Conservation (phyloP, 768 basidiomycete species). For the Boletus vinaceobasis region DNA sequence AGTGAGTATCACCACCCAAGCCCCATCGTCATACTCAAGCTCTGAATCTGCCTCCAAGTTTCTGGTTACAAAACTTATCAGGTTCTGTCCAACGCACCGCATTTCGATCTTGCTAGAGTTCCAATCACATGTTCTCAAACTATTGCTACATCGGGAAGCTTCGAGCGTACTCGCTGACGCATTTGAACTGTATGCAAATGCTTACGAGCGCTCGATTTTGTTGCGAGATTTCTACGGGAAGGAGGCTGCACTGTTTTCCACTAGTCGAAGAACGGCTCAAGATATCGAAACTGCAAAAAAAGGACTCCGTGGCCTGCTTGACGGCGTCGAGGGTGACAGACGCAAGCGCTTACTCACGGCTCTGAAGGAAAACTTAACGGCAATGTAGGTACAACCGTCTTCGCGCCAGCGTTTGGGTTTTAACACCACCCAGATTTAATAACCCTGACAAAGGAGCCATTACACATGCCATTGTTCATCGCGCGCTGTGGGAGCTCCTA, state of each 20-base stretch:
- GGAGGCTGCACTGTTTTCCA: conserved; percentile 71
- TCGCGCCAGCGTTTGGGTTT: neutral
- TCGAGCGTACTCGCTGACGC: conserved; percentile 81
- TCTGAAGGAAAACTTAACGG: conserved; percentile 69
- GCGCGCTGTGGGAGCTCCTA: conserved; percentile 84
- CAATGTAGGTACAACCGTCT: conserved; percentile 53
- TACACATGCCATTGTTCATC: conserved; percentile 84
- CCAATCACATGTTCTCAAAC: conserved; percentile 66
- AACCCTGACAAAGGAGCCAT: conserved; percentile 89
- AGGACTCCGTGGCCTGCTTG: conserved; percentile 66
- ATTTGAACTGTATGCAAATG: conserved; percentile 83
- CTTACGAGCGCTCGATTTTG: conserved; percentile 77
- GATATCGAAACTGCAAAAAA: conserved; percentile 64
- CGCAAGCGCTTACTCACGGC: conserved; percentile 62
- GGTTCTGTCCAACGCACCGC: conserved; percentile 71
- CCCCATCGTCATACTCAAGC: neutral
- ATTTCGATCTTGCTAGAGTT: conserved; percentile 76
- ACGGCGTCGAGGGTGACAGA: conserved; percentile 59
- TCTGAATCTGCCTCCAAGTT: conserved; percentile 45
- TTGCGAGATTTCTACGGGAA: conserved; percentile 89
- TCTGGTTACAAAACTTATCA: conserved; percentile 75
- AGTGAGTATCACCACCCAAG: conserved; percentile 39
- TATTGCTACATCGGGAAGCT: conserved; percentile 84
- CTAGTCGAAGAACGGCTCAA: conserved; percentile 51
- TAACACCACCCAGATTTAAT: conserved; percentile 61